These are phyloP conservation scores for Obba rivulosa DNA, from an alignment of 768 basidiomycete species.

Conservation along the genomic window DNA sequence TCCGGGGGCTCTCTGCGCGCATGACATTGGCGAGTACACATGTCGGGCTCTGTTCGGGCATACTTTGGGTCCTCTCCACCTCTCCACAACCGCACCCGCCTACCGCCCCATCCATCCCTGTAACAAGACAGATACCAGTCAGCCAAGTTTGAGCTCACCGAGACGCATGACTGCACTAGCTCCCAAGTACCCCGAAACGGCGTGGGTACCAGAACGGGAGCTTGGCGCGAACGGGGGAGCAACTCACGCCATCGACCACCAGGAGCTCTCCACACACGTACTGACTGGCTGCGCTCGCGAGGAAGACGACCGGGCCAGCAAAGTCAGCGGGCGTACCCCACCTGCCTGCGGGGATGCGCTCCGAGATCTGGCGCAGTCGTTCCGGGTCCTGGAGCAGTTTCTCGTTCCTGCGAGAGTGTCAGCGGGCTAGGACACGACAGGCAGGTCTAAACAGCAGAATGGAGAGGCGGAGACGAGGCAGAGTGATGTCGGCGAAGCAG, in stretches of 20 bases:
- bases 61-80: no score
- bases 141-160: no score
- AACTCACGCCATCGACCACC: slow-evolving; percentile 65
- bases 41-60: no score
- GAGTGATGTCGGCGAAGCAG: neutral
- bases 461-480: neutral
- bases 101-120: no score
- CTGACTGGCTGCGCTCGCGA: slow-evolving; percentile 57
- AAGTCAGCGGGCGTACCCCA: slow-evolving; percentile 68
- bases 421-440: neutral
- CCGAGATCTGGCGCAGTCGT: slow-evolving; percentile 61
- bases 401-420: slow-evolving; percentile 46
- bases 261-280: slow-evolving; percentile 67
- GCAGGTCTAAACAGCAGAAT: neutral
- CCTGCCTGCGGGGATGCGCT: slow-evolving; percentile 62
- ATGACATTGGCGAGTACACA: no score
- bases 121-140: no score
- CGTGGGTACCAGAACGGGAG: no score
- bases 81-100: no score
- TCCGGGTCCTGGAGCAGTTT: slow-evolving; percentile 56
- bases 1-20: no score
- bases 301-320: slow-evolving; percentile 61
- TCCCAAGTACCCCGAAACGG: no score
- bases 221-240: no score
- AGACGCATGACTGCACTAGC: no score